Percentiles rank a stretch among this genome's conserved stretches.
These are phyloP conservation scores for Rutstroemia sydowiana DNA, from an alignment of 2,329 filamentous ascomycete genomes.

Conservation along the genomic window DNA sequence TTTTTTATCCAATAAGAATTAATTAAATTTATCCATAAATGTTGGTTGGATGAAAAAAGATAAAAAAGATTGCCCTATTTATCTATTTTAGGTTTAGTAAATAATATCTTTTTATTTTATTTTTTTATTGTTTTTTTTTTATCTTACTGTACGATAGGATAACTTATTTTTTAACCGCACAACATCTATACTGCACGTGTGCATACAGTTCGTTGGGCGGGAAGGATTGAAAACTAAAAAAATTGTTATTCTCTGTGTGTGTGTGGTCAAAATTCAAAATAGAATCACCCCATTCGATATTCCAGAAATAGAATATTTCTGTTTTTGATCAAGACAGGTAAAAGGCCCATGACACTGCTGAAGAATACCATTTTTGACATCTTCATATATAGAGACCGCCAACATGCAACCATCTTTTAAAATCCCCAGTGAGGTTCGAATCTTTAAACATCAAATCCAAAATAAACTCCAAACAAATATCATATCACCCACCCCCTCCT, in stretches of 20 bases:
- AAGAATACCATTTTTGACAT: constrained; percentile 2
- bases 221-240: not conserved
- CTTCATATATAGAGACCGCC: constrained; percentile 9
- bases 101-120: no score
- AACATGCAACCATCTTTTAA: constrained; percentile 6
- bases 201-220: not conserved
- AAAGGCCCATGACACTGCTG: not conserved
- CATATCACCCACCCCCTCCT: not conserved
- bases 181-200: not conserved
- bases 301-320: constrained; percentile 11
- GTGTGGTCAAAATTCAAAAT: constrained; percentile 31
- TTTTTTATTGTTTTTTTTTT: no score
- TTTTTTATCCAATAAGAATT: no score
- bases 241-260: constrained; percentile 11
- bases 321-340: not conserved
- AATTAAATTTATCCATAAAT: no score
- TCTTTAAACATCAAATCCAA: no score
- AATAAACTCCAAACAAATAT: not conserved
- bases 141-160: no score
- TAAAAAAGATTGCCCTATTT: no score
- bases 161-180: no score
- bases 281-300: constrained; percentile 26
- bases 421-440: constrained; percentile 10
- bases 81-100: no score
- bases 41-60: no score